Evolutionary conservation across 192 early-diverging fungal genomes (phyloP), one percentile per base, ranked within the genome.

Genomic region (Coemansia nantahalensis): DNA sequence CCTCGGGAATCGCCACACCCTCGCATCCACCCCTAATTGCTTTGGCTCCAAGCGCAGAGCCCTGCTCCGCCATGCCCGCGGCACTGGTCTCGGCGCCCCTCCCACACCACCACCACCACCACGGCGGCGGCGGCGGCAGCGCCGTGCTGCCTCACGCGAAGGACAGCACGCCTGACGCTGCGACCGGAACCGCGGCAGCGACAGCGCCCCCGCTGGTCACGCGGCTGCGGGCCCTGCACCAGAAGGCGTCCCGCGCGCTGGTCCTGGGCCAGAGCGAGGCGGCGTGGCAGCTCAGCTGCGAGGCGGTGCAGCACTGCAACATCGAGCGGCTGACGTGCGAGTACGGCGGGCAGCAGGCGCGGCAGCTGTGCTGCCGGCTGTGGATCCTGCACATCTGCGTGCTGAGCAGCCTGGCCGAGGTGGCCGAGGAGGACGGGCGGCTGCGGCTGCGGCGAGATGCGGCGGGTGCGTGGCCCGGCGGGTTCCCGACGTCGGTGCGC

Each of bases 351-450:
- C 55, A 68, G 31, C 65, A 75, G 37, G 64, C 72, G 15, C 64
- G 61, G 13, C 72, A 75, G 56, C 53, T 75, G 48, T 68, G 72
- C 50, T 67, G 64, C 16, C 72, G 72, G 7, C 51, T 68, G 45
- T 75, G 72, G 72, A 75, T 68, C 13, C 65, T 75, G 33, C 63
- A 75, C 32, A 75, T 75, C 18, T 75, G 72, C 51, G 65, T 68
- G 31, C 51, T 75, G 33, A 75, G 72, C 65, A 75, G 65, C 40
- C 36, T 75, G 30, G 43, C 69, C 0, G 69, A 73, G 22, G 31
- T 65, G 13, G 53, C 62, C 2, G 72, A 67, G 23, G 55, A 58
- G 23, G 72, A 68, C 32, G 64, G 65, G 8, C 32, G 43, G 37
- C 31, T 75, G 39, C 59, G 47, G 26, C n/a, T 36, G 10, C 68